Conservation (phyloP, 305 asterid genomes). For the Rubia occidens region DNA sequence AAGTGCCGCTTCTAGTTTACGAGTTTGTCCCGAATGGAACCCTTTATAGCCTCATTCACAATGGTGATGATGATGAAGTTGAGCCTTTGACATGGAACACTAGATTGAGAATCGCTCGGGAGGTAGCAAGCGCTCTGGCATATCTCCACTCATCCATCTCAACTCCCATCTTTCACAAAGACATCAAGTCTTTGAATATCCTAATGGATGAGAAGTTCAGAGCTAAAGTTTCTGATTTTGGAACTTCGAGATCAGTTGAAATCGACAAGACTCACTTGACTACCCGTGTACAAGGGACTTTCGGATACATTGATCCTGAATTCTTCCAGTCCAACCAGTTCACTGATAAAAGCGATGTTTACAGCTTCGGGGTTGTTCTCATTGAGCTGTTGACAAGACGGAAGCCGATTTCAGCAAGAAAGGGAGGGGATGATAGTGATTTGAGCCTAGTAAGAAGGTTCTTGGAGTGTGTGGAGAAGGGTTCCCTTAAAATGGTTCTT, state of each 20-base stretch:
- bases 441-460: not conserved
- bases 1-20: not conserved
- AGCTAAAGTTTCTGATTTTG: not conserved
- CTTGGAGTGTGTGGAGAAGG: not conserved
- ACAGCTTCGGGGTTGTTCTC: not conserved
- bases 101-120: not conserved
- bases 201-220: not conserved
- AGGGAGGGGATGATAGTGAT: not conserved
- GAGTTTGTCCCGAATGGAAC: not conserved
- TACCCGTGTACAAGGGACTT: not conserved
- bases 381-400: slow-evolving; percentile 4
- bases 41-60: not conserved
- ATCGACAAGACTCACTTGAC: not conserved
- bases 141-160: not conserved
- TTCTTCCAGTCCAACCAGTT: not conserved
- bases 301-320: not conserved
- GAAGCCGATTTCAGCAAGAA: not conserved
- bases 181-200: not conserved
- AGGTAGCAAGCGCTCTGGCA: not conserved
- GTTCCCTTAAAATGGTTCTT: not conserved
- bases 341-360: not conserved
- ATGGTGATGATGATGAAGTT: not conserved
- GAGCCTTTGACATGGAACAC: not conserved
- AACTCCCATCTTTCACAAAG: not conserved
- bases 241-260: not conserved